These are phyloP conservation scores for Penicillium fuscoglaucum DNA, from an alignment of 2,329 filamentous ascomycete species.

Conservation along the genomic window DNA sequence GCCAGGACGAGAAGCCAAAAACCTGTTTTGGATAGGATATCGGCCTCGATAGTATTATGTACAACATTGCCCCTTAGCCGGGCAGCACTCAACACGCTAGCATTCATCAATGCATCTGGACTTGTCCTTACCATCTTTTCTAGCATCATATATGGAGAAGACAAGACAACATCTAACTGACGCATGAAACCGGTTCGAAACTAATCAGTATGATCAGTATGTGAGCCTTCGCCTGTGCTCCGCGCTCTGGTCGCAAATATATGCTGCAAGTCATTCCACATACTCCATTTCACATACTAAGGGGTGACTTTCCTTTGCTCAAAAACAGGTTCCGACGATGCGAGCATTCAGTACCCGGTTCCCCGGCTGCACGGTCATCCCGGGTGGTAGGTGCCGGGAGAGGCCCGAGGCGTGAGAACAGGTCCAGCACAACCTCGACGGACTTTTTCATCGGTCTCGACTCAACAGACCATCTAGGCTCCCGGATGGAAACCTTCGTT, in stretches of 20 bases:
- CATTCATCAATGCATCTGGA: not conserved
- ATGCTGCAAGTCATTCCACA: not conserved
- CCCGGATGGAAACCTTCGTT: not conserved
- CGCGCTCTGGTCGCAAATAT: not conserved
- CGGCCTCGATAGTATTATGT: not conserved
- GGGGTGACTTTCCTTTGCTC: not conserved
- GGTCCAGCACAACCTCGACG: not conserved
- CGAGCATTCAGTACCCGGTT: not conserved
- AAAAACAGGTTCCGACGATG: not conserved
- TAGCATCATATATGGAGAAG: not conserved
- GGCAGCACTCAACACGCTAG: not conserved
- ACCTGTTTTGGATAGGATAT: not conserved
- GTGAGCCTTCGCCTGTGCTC: too few relatives aligned
- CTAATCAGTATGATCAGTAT: not conserved
- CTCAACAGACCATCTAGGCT: not conserved
- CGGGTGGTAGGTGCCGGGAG: not conserved
- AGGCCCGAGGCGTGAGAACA: not conserved
- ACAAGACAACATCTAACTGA: not conserved
- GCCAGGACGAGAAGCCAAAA: not conserved
- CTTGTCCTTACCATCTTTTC: not conserved
- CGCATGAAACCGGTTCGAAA: not conserved
- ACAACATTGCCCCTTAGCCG: not conserved
- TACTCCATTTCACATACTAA: not conserved
- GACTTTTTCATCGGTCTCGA: not conserved
- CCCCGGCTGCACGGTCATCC: not conserved